These are phyloP conservation scores for Pleodorina starrii DNA, from an alignment of 139 green algal genomes.

Conservation along the genomic window DNA sequence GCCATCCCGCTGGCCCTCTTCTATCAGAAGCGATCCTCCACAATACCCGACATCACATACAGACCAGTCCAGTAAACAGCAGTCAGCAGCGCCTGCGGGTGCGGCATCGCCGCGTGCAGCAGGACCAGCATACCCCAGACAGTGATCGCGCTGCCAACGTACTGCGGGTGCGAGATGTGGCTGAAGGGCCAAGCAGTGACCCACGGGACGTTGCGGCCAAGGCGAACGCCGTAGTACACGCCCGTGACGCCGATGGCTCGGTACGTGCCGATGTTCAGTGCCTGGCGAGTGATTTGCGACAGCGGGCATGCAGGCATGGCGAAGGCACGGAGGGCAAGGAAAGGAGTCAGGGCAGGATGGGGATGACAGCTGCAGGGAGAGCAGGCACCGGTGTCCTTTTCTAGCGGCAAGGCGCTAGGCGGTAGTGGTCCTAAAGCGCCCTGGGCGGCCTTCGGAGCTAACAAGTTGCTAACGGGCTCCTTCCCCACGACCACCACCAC, in stretches of 20 bases:
- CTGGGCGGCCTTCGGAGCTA: too few species aligned
- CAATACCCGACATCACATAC: slow-evolving; percentile 70
- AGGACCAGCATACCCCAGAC: slow-evolving; percentile 69
- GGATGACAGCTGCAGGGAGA: too few species aligned
- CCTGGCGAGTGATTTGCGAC: too few species aligned
- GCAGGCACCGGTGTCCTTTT: too few species aligned
- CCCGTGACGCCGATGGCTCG: slow-evolving; percentile 77
- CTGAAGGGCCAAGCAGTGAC: slow-evolving; percentile 86
- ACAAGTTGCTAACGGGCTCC: too few species aligned
- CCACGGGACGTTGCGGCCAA: slow-evolving; percentile 84
- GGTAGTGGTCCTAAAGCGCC: too few species aligned
- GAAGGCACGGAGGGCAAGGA: too few species aligned
- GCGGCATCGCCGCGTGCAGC: slow-evolving; percentile 52
- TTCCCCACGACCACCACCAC: too few species aligned
- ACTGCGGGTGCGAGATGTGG: slow-evolving; percentile 85
- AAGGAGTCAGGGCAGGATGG: too few species aligned
- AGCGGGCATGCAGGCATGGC: too few species aligned
- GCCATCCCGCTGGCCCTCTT: too few species aligned
- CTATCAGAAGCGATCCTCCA: slow-evolving; percentile 2
- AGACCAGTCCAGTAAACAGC: slow-evolving; percentile 75
- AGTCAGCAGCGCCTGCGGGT: slow-evolving; percentile 7
- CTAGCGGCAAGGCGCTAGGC: too few species aligned
- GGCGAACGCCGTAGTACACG: slow-evolving; percentile 90
- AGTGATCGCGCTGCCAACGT: slow-evolving; percentile 79
- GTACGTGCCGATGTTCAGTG: slow-evolving; percentile 85